Conservation (phyloP, 768 basidiomycete species). For the Tylopilus cervinicoccineus region DNA sequence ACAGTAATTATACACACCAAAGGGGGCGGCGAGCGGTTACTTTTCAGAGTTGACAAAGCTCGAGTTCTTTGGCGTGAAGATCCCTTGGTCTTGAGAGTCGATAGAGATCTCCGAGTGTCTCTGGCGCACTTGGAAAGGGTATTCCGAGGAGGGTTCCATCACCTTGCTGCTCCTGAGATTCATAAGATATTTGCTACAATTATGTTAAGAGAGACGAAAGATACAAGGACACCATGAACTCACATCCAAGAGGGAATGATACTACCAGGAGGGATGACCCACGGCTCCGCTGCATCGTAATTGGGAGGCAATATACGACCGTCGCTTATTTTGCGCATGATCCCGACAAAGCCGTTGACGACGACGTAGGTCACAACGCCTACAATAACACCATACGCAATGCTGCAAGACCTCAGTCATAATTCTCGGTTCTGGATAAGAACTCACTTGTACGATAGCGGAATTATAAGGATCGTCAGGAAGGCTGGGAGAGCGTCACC, state of each 20-base stretch:
- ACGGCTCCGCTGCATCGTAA: slow-evolving; percentile 61
- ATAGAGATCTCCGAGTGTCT: slow-evolving; percentile 30
- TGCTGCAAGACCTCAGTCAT: slow-evolving; percentile 41
- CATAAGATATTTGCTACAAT: slow-evolving; percentile 25
- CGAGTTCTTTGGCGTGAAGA: slow-evolving; percentile 21
- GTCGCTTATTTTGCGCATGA: slow-evolving; percentile 49
- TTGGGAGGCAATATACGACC: slow-evolving; percentile 63
- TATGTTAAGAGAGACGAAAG: background rate
- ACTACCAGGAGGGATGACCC: slow-evolving; percentile 69
- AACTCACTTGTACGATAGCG: slow-evolving; percentile 69
- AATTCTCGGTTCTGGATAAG: background rate
- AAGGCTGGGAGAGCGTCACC: slow-evolving; percentile 88
- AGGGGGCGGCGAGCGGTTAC: background rate
- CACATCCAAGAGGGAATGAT: slow-evolving; percentile 69
- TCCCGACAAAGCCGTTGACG: slow-evolving; percentile 66
- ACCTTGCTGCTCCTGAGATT: slow-evolving; percentile 1
- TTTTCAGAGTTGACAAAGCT: slow-evolving; percentile 29
- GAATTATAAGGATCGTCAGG: slow-evolving; percentile 75
- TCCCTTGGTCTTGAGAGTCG: slow-evolving; percentile 29
- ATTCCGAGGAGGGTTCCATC: slow-evolving; percentile 20
- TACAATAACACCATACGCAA: slow-evolving; percentile 86
- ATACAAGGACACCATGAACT: slow-evolving; percentile 18
- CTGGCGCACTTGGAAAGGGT: slow-evolving; percentile 30
- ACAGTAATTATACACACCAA: slow-evolving; percentile 5
- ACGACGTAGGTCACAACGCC: slow-evolving; percentile 68